Evolutionary conservation across 345 rosid species (phyloP).

Genomic region (Citrus glauca): DNA sequence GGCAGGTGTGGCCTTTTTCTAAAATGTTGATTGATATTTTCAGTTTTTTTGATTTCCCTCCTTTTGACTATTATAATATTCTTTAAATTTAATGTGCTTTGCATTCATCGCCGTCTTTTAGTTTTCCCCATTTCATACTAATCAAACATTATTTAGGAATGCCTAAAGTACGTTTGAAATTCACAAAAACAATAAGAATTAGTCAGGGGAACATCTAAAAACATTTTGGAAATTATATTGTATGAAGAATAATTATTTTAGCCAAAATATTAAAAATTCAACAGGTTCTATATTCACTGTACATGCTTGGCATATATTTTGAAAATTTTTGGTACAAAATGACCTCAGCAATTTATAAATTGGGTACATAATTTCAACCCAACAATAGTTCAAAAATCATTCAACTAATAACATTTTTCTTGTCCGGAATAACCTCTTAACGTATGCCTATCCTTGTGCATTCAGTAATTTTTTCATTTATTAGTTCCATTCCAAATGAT

Average conservation of each 20-base stretch:
- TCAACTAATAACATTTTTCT: not conserved
- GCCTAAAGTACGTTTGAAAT: not conserved
- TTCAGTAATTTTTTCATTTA: not conserved
- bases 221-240: not conserved
- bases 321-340: not conserved
- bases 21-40: not conserved
- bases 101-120: not conserved
- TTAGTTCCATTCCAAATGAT: not conserved
- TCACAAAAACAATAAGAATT: not conserved
- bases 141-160: not conserved
- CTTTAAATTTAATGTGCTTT: not conserved
- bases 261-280: not conserved
- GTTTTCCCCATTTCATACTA: not conserved
- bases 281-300: not conserved
- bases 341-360: not conserved
- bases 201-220: not conserved
- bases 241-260: not conserved
- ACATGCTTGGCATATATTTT: not conserved
- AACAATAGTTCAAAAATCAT: not conserved
- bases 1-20: not conserved
- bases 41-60: not conserved
- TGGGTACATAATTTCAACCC: not conserved
- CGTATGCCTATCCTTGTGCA: not conserved
- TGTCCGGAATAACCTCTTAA: not conserved
- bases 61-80: not conserved